phyloP scores from a whole-genome alignment of 805 yeast genomes.

The Starmerella davenportii region DNA sequence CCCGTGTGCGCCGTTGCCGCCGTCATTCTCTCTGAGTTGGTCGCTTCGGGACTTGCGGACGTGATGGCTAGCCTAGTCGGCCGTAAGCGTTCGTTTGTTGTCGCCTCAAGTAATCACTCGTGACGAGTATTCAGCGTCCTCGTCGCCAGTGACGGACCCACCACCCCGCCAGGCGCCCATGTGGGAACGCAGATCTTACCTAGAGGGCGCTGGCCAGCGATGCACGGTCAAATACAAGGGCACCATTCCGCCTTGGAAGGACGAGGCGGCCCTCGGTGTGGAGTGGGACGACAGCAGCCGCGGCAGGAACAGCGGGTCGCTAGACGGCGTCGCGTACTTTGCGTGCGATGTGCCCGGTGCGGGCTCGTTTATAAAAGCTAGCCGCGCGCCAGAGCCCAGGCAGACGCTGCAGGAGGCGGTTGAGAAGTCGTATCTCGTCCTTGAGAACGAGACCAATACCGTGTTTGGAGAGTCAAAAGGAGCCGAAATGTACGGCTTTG shows the following conservation, averaged over 20 bases:
- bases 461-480: neutral
- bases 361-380: slow-evolving; percentile 47
- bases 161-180: too few species aligned
- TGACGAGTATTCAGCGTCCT: too few species aligned
- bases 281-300: slow-evolving; percentile 65
- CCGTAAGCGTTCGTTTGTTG: too few species aligned
- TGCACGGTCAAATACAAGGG: slow-evolving; percentile 56
- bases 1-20: too few species aligned
- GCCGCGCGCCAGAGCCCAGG: slow-evolving; percentile 23
- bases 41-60: too few species aligned
- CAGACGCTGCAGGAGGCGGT: slow-evolving; percentile 33
- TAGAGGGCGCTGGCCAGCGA: slow-evolving; percentile 23
- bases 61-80: too few species aligned
- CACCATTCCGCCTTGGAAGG: slow-evolving; percentile 42
- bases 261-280: slow-evolving; percentile 43
- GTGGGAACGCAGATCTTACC: slow-evolving; percentile 20
- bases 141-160: too few species aligned
- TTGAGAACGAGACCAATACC: neutral
- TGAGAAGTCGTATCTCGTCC: slow-evolving; percentile 29
- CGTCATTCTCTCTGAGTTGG: too few species aligned
- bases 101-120: too few species aligned
- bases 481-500: neutral
- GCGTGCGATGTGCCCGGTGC: slow-evolving; percentile 24
- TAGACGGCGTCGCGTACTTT: slow-evolving; percentile 42
- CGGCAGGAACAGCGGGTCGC: slow-evolving; percentile 57